Evolutionary conservation across 257 asterid genomes (phyloP).

Genomic region (Salvia hispanica): DNA sequence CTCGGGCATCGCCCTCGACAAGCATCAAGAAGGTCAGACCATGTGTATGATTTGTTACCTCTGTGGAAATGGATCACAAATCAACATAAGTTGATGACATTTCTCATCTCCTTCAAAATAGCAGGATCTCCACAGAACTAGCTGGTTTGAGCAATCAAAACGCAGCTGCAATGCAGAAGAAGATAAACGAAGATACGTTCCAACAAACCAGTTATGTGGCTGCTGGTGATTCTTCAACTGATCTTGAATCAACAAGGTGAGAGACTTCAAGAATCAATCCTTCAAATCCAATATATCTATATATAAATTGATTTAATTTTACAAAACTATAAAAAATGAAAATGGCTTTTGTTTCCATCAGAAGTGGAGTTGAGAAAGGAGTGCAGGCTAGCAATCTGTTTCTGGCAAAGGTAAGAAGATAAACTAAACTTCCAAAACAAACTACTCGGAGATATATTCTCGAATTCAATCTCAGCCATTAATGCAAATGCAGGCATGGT

Average conservation of each 20-base stretch:
- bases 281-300: neutral
- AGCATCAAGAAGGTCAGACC: constrained; percentile 67
- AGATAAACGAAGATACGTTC: constrained; percentile 38
- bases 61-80: neutral
- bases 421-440: neutral
- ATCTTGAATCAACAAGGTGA: constrained; percentile 49
- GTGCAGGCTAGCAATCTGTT: constrained; percentile 64
- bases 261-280: constrained; percentile 4
- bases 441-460: neutral
- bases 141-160: constrained; percentile 51
- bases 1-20: constrained; percentile 58
- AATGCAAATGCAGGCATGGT: constrained; percentile 67
- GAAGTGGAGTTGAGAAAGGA: constrained; percentile 53
- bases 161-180: constrained; percentile 45
- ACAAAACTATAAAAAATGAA: too few relatives aligned
- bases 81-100: neutral
- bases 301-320: too few relatives aligned
- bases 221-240: constrained; percentile 46
- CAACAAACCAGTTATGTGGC: constrained; percentile 28
- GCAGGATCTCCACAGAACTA: constrained; percentile 73
- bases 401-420: constrained; percentile 59
- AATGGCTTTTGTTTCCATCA: constrained; percentile 31
- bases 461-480: constrained; percentile 15
- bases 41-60: too few relatives aligned
- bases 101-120: constrained; percentile 12